phyloP scores from a whole-genome alignment of 371 early-diverging fungal genomes.

The Umbelopsis sp. region DNA sequence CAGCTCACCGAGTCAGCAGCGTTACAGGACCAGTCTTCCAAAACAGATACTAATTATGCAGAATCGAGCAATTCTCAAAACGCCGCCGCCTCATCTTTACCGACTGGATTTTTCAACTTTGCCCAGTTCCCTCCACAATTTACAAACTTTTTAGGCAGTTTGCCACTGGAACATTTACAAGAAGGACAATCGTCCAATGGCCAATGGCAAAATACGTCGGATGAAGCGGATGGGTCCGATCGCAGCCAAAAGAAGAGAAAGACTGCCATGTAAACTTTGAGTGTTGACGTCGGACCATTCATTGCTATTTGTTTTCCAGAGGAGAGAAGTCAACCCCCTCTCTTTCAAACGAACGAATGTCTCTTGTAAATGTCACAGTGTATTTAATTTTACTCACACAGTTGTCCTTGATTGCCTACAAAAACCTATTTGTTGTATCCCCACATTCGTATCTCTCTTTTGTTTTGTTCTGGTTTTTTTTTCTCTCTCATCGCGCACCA shows the following conservation, averaged over 20 bases:
- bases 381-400: not conserved
- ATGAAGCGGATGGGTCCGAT: not conserved
- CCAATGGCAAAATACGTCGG: not conserved
- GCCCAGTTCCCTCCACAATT: not conserved
- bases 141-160: not conserved
- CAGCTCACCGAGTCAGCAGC: not conserved
- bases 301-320: not conserved
- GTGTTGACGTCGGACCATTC: not conserved
- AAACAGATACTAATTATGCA: not conserved
- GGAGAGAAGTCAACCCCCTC: not conserved
- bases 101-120: conserved; percentile 3
- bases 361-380: conserved; percentile 16
- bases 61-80: not conserved
- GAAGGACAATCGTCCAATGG: not conserved
- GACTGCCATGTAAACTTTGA: not conserved
- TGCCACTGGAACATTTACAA: not conserved
- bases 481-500: not conserved
- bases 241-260: conserved; percentile 15
- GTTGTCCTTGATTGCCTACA: not conserved
- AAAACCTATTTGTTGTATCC: not conserved
- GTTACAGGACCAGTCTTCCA: not conserved
- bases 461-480: not conserved
- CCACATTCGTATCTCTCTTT: no score
- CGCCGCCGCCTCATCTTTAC: not conserved
- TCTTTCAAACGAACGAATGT: not conserved